Base-by-base conservation (phyloP, 192 early-diverging fungal species). In the Umbelopsis ramanniana region DNA sequence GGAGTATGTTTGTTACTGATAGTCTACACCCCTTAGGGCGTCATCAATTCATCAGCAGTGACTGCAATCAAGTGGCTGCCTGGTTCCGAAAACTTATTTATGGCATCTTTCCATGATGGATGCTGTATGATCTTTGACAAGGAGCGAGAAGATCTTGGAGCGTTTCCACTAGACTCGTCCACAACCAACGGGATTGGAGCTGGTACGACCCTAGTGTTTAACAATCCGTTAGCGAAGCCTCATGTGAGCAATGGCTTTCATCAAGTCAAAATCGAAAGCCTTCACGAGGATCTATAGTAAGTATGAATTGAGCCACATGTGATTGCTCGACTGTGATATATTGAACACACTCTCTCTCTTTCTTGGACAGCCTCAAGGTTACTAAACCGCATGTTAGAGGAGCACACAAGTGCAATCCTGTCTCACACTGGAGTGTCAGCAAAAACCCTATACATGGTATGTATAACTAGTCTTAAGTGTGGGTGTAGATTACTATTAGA, bases 51-150 rank as follows among this genome's bases (percentile, higher is more conserved):
- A 37, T 84, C 89, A 4, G 79, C 87, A 11, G 92, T 97, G 17
- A 93, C 93, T 15, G 89, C 90, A 77, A 87, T 98, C 7, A 89
- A 89, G 75, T 99, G 97, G 96, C 74, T 98, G 67, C 97, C 96
- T 1, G 92, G 89, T 6, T 94, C 93, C 0, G 93, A 95, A 60
- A 93, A 79, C 37, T 78, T 89, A 72, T 97, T 99, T 73, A 89
- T 97, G 81, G 95, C 88, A 2, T 89, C 94, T 0, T 96, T 90
- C 46, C 86, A 90, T 5, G 95, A 99, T 77, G 97, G 97, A 10
- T 85, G 88, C 10, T 83, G 97, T 12, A 85, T 97, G 77, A 83
- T 94, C 11, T 92, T 94, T 83, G 96, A 99, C 82, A 93, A 94
- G 74, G 92, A 93, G 14, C 90, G 91, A 68, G 96, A 97, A 22